Evolutionary conservation across 495 filamentous ascomycete genomes (phyloP), one percentile per base, ranked within the genome.

Genomic region (Hamigera avellanea): DNA sequence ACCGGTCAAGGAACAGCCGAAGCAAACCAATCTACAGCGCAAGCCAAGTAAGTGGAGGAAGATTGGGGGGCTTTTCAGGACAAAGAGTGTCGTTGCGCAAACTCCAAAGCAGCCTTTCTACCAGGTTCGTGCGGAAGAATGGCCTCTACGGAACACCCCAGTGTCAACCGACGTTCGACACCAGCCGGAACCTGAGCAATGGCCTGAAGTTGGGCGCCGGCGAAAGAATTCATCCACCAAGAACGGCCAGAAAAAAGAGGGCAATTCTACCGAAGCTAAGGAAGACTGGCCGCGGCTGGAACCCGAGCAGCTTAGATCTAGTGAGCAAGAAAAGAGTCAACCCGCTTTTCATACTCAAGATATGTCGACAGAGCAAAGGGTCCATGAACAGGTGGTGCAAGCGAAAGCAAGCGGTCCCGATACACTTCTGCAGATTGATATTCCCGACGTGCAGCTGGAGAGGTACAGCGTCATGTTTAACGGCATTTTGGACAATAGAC

Each of bases 401-500:
- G 35, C 39, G 5, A 51, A 50, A 13, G 8, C 12, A 14, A 32
- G 15, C 23, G 28, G 28, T 19, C 34, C 15, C 10, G 46, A 37
- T 7, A 54, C 52, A 0, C 26, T 71, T 10, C 60, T 96, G 23
- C 69, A 86, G 37, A 73, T 95, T 6, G 76, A 91, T 23, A 93
- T 96, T 26, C 89, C 89, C 0, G 66, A 70, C 23, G 69, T 83
- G 27, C 66, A 85, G 35, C 67, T 96, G 67, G 89, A 95, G 51
- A 68, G 89, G 15, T 96, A 95, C 44, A 93, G 85, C 40, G 74
- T 96, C 34, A 95, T 96, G 89, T 96, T 96, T 56, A 73, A 80
- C 32, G 77, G 72, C 29, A 69, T 95, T 7, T 65, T 95, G 33
- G 52, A 69, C 36, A 64, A 64, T 29, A 50, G 48, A 26, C 47